phyloP scores from a whole-genome alignment of 2,329 filamentous ascomycete genomes.

The Verticillium klebahnii region DNA sequence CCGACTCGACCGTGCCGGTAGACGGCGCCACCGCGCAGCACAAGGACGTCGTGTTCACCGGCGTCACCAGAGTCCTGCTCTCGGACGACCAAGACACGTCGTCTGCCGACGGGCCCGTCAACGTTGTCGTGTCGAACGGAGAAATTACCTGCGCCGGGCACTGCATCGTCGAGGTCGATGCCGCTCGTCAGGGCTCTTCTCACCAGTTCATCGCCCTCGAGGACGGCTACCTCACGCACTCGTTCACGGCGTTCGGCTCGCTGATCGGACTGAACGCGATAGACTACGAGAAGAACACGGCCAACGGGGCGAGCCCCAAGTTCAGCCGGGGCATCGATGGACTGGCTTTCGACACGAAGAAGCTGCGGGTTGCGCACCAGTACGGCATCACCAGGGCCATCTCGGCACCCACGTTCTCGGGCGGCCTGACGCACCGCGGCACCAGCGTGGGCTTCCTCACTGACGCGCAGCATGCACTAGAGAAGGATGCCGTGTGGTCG shows the following conservation, averaged over 20 bases:
- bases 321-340: constrained; percentile 58
- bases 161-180: constrained; percentile 40
- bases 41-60: constrained; percentile 48
- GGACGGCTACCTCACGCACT: constrained; percentile 56
- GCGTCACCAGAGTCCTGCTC: constrained; percentile 48
- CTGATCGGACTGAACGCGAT: constrained; percentile 60
- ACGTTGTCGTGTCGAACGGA: constrained; percentile 48
- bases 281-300: constrained; percentile 48
- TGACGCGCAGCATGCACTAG: constrained; percentile 38
- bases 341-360: constrained; percentile 49
- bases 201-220: constrained; percentile 40
- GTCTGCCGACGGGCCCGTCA: constrained; percentile 25
- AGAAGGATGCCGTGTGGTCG: constrained; percentile 46
- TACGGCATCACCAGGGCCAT: constrained; percentile 58
- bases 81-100: constrained; percentile 27
- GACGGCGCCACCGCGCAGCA: constrained; percentile 6
- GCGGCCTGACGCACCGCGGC: constrained; percentile 43
- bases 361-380: constrained; percentile 44
- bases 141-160: constrained; percentile 51
- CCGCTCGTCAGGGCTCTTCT: constrained; percentile 23
- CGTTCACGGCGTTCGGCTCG: constrained; percentile 58
- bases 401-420: constrained; percentile 45
- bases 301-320: constrained; percentile 42
- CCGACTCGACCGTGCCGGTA: constrained; percentile 28
- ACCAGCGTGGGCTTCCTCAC: constrained; percentile 56